phyloP scores from a whole-genome alignment of 169 alveolate species.

The Babesia bovis region DNA sequence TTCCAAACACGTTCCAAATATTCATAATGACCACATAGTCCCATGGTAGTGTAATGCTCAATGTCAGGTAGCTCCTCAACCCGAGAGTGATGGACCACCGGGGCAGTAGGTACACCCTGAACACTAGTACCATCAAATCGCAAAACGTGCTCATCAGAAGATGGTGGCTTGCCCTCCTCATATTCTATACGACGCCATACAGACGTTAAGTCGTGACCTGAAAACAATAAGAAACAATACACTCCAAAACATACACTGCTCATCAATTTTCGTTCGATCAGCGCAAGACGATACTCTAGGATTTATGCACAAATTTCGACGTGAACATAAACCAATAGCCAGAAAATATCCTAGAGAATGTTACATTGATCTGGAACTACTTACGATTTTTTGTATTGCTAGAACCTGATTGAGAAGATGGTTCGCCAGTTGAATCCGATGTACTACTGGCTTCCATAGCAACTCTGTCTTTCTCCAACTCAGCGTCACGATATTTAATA shows the following conservation, averaged over 20 bases:
- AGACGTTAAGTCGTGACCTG: conserved; percentile 72
- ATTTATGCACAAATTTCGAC: conserved; percentile 92
- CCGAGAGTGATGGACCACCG: conserved; percentile 50
- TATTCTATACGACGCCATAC: conserved; percentile 72
- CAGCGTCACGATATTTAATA: conserved; percentile 77
- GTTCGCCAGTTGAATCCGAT: neutral
- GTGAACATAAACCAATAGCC: conserved; percentile 87
- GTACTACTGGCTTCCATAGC: conserved; percentile 10
- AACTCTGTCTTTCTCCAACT: conserved; percentile 65
- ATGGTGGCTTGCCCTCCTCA: conserved; percentile 33
- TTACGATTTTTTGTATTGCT: conserved; percentile 9
- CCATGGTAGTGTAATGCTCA: conserved; percentile 57
- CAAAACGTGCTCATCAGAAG: conserved; percentile 50
- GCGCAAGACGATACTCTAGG: conserved; percentile 85
- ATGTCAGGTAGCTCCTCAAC: conserved; percentile 69
- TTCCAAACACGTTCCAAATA: conserved; percentile 77
- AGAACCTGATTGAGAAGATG: neutral
- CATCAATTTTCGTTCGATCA: conserved; percentile 90
- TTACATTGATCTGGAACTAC: neutral
- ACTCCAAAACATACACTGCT: conserved; percentile 69
- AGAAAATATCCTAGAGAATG: conserved; percentile 62
- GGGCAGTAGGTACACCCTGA: conserved; percentile 49
- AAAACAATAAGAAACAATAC: neutral
- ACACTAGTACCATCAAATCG: conserved; percentile 57
- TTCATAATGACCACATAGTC: conserved; percentile 85